Conservation (phyloP, 768 basidiomycete genomes). For the Suillus paluster region DNA sequence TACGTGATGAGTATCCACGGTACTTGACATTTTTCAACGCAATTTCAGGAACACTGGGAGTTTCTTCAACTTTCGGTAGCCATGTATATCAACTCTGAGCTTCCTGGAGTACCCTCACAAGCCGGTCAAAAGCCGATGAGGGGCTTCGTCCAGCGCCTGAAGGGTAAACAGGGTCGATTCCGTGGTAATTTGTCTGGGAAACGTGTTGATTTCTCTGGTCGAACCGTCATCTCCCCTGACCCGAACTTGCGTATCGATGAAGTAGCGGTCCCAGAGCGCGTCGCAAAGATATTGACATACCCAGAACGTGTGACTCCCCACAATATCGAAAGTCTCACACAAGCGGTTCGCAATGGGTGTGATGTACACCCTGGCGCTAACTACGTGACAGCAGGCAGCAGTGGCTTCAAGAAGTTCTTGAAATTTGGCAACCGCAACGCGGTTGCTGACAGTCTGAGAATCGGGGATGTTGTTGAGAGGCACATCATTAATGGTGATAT, state of each 20-base stretch:
- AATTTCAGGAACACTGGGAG: conserved; percentile 92
- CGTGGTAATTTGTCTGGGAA: conserved; percentile 98
- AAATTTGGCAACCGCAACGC: conserved; percentile 83
- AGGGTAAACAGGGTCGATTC: conserved; percentile 99
- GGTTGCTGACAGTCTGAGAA: conserved; percentile 78
- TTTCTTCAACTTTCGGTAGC: conserved; percentile 93
- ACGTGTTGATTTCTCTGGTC: conserved; percentile 97
- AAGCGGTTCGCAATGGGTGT: conserved; percentile 85
- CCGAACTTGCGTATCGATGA: conserved; percentile 99
- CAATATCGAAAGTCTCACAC: conserved; percentile 78
- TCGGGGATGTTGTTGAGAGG: conserved; percentile 94
- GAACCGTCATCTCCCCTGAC: conserved; percentile 98
- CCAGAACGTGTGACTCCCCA: conserved; percentile 93
- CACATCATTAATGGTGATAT: conserved; percentile 96
- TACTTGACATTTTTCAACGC: conserved; percentile 9
- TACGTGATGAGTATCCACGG: conserved; percentile 27
- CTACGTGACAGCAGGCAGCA: conserved; percentile 83
- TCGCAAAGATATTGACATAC: conserved; percentile 94
- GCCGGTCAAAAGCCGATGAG: conserved; percentile 93
- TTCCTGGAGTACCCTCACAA: conserved; percentile 89
- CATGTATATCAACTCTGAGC: conserved; percentile 97
- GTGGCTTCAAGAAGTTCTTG: conserved; percentile 83
- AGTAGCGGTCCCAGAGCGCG: conserved; percentile 95
- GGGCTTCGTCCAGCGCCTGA: conserved; percentile 96
- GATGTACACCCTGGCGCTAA: conserved; percentile 96